Evolutionary conservation across 306 rosid species (phyloP), one percentile per base, ranked within the genome.

Genomic region (Prunus padus): DNA sequence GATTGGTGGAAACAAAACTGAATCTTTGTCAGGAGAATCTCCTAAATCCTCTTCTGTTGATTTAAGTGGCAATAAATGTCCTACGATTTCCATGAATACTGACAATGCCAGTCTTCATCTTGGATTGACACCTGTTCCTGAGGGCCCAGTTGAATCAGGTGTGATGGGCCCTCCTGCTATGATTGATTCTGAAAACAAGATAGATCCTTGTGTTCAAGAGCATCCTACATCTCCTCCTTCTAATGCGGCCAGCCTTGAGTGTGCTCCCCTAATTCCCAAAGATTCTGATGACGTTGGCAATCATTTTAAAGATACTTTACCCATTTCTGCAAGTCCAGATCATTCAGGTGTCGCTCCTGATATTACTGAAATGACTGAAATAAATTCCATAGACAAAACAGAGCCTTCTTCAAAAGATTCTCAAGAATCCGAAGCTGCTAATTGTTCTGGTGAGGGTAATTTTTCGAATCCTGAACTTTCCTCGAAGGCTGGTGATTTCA

Each of bases 21-120:
- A 70, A 55, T 65, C 73, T 65, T 75, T 83, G 64, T 56, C 72
- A 31, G 81, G 77, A 80, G 76, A 74, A 60, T 77, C 77, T 84
- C 78, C 81, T 64, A 71, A 65, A 57, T 79, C 90, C 74, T 56
- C 82, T 55, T 54, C 74, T 22, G 28, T 62, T 77, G 82, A 82
- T 61, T 66, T 67, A 52, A 57, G 82, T 60, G 71, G 74, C 76
- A 50, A 42, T 73, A 74, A 73, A 71, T 44, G 71, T 63, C 64
- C 56, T 5, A 4, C 79, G 64, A 73, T 62, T 71, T 71, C 84
- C 63, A 60, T 47, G 49, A 71, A 77, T 63, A 64, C 80, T 25
- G 76, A 78, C 40, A 76, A 54, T 79, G 65, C 69, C 25, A 74
- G 61, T 75, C 78, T 52, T 64, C 68, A 63, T 79, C 74, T 69